Base-by-base conservation (phyloP, 1,139 yeast genomes). In the Trichomonascaceae sp. region DNA sequence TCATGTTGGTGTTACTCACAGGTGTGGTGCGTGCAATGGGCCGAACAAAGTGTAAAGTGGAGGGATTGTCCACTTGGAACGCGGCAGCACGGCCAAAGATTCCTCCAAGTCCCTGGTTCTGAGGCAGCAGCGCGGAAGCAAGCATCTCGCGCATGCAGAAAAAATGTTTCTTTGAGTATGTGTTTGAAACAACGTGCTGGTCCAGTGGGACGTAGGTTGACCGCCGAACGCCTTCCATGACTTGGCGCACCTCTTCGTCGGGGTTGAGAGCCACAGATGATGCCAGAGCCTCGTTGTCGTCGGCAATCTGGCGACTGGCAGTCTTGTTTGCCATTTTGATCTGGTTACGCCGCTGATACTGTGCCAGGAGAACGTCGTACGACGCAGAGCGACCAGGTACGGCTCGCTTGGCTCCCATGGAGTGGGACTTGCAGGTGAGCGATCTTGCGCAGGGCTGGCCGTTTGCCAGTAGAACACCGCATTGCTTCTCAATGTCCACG, bases 381-480 rank as follows among this genome's bases (percentile, higher is more conserved):
- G 96, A 89, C 8, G 89, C 85, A 35, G 93, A 76, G 46, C 98
- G 69, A 3, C 96, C 96, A 17, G 75, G 76, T 14, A 87, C 97
- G 2, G 94, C 87, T 48, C 96, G 71, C 48, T 87, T 87, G 18
- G 95, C 94, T 17, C 96, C 95, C 94, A 89, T 87, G 0, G 96
- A 82, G 57, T 89, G 98, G 1, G 97, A 84, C 53, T 89, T 89
- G 65, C 98, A 89, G 0, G 98, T 89, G 43, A 89, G 64, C 0
- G 95, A 82, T 35, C 98, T 69, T 4, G 96, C 96, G 65, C 98
- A 89, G 48, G 74, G 76, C 0, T 93, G 94, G 11, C 97, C 97
- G 43, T 79, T 79, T 0, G 95, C 87, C 39, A 89, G 61, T 3
- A 85, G 81, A 5, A 89, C 98, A 54, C 98, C 98, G 65, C 98